Evolutionary conservation across 306 rosid species (phyloP), one percentile per base, ranked within the genome.

Genomic region (Prinsepia uniflora): DNA sequence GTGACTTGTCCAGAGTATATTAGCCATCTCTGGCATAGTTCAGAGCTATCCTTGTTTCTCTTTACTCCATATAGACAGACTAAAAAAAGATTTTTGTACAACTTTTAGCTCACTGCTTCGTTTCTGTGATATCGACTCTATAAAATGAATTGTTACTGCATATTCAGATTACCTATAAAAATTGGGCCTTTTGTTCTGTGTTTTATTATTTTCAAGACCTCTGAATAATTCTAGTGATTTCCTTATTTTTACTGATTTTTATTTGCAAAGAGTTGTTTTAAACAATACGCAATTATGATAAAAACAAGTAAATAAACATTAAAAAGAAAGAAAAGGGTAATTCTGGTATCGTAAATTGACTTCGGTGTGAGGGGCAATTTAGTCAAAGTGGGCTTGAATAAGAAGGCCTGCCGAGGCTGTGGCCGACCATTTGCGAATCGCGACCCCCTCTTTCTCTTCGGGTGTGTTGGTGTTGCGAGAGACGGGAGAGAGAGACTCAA

Each of bases 21-120:
- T 57, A 44, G 46, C 66, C 55, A 3, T 56, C 45, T 65, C 45
- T 7, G 44, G 22, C 56, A 36, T 48, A 22, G 11, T 43, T 42
- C 53, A 69, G 64, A 54, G 14, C 52, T 14, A 41, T 55, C 42
- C 42, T 54, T 8, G 53, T 42, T 42, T 59, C 46, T 59, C 46
- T 50, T 10, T 39, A 68, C 72, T 39, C 39, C 8, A 7, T 68
- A 55, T 13, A 42, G 73, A 69, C 64, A 13, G 63, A 54, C 58
- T 67, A 24, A 68, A 56, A 56, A 20, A 43, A 14, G 42, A 12
- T 70, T 70, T 83, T 79, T 73, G 76, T 79, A 67, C 76, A 56
- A 68, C 47, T 82, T 78, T 84, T 81, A 81, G 85, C 59, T 77
- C 53, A 17, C 63, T 75, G 65, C 59, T 71, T 73, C 66, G 60